Percentiles rank a stretch among this genome's conserved stretches.
Evolutionary conservation across 1,284 basidiomycete genomes (phyloP).

Genomic region (Naganishia sp.): DNA sequence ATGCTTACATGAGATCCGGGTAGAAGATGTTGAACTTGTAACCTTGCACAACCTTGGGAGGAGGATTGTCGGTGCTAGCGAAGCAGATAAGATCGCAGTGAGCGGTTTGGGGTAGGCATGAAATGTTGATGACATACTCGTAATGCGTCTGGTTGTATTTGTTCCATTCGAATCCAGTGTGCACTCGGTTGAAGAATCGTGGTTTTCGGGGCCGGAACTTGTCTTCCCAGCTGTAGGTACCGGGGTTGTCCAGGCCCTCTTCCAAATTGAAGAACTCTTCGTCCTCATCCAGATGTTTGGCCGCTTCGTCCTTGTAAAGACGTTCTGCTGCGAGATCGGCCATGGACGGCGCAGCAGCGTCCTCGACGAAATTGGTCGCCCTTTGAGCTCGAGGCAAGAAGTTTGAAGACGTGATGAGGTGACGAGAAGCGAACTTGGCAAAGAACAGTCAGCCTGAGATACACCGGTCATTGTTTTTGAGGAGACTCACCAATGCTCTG

Average conservation of each 20-base stretch:
- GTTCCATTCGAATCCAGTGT: slow-evolving; percentile 99
- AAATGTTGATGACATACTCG: slow-evolving; percentile 65
- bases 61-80: slow-evolving; percentile 85
- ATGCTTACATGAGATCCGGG: slow-evolving; percentile 51
- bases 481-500: slow-evolving; percentile 64
- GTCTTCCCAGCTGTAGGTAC: slow-evolving; percentile 94
- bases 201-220: slow-evolving; percentile 98
- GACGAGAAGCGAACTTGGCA: slow-evolving; percentile 70
- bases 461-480: background rate
- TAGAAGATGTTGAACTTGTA: slow-evolving; percentile 75
- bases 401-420: slow-evolving; percentile 72
- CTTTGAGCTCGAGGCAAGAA: slow-evolving; percentile 70
- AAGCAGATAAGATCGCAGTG: slow-evolving; percentile 30
- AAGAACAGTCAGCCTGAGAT: slow-evolving; percentile 13
- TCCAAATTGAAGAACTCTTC: slow-evolving; percentile 92
- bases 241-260: slow-evolving; percentile 73
- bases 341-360: slow-evolving; percentile 64
- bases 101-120: background rate
- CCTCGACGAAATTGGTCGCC: slow-evolving; percentile 54
- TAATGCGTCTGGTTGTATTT: slow-evolving; percentile 99
- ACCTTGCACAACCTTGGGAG: slow-evolving; percentile 95
- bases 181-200: slow-evolving; percentile 97
- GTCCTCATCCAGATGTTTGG: slow-evolving; percentile 86
- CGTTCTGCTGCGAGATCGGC: slow-evolving; percentile 81
- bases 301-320: slow-evolving; percentile 67